A percentile compares a stretch with the other conserved stretches of the same genome.
These are phyloP conservation scores for Phylloporus arenicola DNA, from an alignment of 768 basidiomycete species.

Conservation along the genomic window DNA sequence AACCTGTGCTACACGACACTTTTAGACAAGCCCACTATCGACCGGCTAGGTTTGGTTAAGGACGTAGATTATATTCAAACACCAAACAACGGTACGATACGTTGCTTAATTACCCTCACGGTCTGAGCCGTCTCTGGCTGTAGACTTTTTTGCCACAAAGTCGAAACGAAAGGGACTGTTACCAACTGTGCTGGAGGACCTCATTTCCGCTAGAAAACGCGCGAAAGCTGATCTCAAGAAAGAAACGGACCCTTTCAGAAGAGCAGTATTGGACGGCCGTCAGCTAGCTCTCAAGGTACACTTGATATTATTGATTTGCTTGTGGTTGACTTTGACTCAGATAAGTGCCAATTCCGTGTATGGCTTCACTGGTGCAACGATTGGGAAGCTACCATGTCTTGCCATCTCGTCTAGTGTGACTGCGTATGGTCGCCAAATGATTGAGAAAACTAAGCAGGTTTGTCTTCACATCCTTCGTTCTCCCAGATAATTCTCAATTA, in stretches of 20 bases:
- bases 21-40: conserved; percentile 74
- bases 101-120: neutral
- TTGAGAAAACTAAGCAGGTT: conserved; percentile 90
- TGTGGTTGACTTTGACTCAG: conserved; percentile 39
- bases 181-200: conserved; percentile 88
- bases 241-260: conserved; percentile 94
- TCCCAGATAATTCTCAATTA: neutral
- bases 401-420: conserved; percentile 94
- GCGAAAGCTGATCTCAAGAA: conserved; percentile 95
- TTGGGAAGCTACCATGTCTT: conserved; percentile 94
- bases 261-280: conserved; percentile 94
- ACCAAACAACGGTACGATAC: conserved; percentile 79
- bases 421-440: conserved; percentile 98
- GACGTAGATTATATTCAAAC: conserved; percentile 91
- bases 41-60: conserved; percentile 70
- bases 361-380: conserved; percentile 96
- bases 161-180: conserved; percentile 79
- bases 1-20: conserved; percentile 98
- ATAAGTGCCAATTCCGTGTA: conserved; percentile 99
- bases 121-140: neutral
- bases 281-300: conserved; percentile 90
- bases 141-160: conserved; percentile 81
- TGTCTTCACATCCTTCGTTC: conserved; percentile 5
- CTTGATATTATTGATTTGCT: neutral
- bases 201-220: conserved; percentile 88